A percentile compares a stretch with the other conserved stretches of the same genome.
These are phyloP conservation scores for Candida ortonii DNA, from an alignment of 805 yeast species.

Conservation along the genomic window DNA sequence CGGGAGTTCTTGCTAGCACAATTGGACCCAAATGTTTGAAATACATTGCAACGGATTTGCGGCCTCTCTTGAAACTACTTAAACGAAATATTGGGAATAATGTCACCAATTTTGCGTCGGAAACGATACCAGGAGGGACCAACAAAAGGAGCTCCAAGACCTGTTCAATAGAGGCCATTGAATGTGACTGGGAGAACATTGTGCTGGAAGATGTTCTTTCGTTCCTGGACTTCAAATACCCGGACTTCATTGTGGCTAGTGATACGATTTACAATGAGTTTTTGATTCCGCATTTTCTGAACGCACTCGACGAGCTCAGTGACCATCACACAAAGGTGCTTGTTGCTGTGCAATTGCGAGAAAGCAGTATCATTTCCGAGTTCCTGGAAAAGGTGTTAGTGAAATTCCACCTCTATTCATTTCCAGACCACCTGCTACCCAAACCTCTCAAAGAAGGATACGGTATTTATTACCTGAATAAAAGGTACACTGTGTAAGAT, in stretches of 20 bases:
- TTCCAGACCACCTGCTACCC: constrained; percentile 34
- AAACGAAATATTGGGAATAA: constrained; percentile 45
- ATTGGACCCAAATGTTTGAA: constrained; percentile 34
- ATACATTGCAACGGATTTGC: constrained; percentile 60
- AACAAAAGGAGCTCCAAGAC: constrained; percentile 4
- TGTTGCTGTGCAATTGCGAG: constrained; percentile 54
- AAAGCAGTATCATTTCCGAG: constrained; percentile 45
- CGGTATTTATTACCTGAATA: constrained; percentile 39
- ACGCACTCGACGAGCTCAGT: constrained; percentile 39
- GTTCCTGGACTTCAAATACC: constrained; percentile 16
- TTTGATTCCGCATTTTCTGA: constrained; percentile 48
- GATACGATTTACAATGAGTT: constrained; percentile 67
- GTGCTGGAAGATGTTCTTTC: constrained; percentile 7
- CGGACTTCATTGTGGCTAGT: constrained; percentile 55
- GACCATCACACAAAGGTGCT: constrained; percentile 35
- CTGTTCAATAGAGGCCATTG: constrained; percentile 41
- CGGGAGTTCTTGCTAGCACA: constrained; percentile 47
- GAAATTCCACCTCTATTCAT: constrained; percentile 35
- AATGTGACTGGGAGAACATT: constrained; percentile 61
- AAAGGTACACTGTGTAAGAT: too few species aligned
- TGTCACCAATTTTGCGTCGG: constrained; percentile 21
- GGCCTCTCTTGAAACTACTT: constrained; percentile 49
- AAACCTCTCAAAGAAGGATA: constrained; percentile 40
- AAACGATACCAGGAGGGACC: constrained; percentile 19
- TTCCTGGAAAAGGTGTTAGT: constrained; percentile 39